Base-by-base conservation (phyloP, 1,139 yeast species). In the Yamadazyma buinensis region DNA sequence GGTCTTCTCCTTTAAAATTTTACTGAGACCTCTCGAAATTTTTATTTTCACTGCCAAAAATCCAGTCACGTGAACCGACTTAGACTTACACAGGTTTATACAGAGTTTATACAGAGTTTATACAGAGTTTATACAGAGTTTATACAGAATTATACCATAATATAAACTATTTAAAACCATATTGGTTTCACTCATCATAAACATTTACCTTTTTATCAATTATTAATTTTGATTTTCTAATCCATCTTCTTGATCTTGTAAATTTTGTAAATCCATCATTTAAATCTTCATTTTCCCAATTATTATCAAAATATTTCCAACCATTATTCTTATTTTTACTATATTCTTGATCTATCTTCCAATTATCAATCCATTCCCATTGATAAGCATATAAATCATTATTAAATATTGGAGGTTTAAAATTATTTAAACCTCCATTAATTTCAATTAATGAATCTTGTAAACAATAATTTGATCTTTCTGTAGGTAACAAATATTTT, bases 281-380 rank as follows among this genome's bases (percentile, higher is more conserved):
- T 28, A 41, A 52, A 11, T 61, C 50, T 2, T 64, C 64, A 30
- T 57, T 51, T n/a, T 54, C 58, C 84, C 84, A 78, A 29, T 61
- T 62, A 39, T 63, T 67, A 44, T 75, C 79, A 45, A 55, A 74
- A 44, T 68, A 78, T 0, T 60, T 57, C 84, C 84, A 78, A 0
- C 80, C 82, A 1, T 65, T 67, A 7, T 48, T 46, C 33, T 59
- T 62, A 7, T 54, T 52, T 28, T 60, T 61, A 37, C 67, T 64
- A 42, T 54, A 69, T 32, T 60, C 67, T 10, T 40, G 36, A 37
- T 75, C 80, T 4, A 74, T 42, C 5, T 47, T 47, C 84, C 84
- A 78, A 4, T 57, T 63, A 35, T 77, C 83, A 12, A 69, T 36
- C 84, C 84, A 78, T 35, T 62, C 64, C 82, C 82, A 77, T 36